Percentiles rank a stretch among this genome's conserved stretches.
phyloP scores from a whole-genome alignment of 768 basidiomycete species.

The Tephrocybe sp. region DNA sequence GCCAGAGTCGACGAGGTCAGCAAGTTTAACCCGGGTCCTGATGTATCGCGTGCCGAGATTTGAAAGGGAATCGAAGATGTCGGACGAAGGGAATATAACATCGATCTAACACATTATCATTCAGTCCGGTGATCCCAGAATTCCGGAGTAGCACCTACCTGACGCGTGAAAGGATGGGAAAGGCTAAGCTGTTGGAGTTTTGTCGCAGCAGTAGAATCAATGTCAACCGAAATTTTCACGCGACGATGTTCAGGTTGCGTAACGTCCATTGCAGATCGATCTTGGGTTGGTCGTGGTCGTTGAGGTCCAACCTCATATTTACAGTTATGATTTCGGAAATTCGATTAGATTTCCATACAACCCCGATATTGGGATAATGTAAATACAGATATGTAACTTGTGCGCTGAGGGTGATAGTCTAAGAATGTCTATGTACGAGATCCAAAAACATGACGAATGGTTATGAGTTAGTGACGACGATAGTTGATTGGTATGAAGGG shows the following conservation, averaged over 20 bases:
- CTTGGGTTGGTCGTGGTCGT: not conserved
- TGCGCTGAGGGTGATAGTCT: constrained; percentile 11
- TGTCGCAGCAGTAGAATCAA: constrained; percentile 14
- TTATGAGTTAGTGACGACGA: constrained; percentile 3
- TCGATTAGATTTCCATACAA: constrained; percentile 14
- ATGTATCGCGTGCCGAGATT: constrained; percentile 44
- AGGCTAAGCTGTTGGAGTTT: constrained; percentile 34
- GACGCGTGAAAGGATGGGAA: constrained; percentile 53
- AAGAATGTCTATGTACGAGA: constrained; percentile 15
- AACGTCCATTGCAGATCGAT: not conserved
- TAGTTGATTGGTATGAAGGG: constrained; percentile 13
- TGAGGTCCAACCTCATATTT: not conserved
- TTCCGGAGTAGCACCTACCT: constrained; percentile 30
- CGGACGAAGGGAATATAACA: constrained; percentile 53
- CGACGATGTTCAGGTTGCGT: constrained; percentile 20
- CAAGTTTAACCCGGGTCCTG: constrained; percentile 42
- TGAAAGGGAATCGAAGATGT: constrained; percentile 38
- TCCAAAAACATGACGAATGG: constrained; percentile 6
- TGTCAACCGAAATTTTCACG: constrained; percentile 19
- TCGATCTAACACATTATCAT: constrained; percentile 48
- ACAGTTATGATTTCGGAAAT: not conserved
- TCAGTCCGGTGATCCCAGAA: not conserved
- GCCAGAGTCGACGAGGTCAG: constrained; percentile 33
- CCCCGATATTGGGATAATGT: not conserved
- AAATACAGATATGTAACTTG: constrained; percentile 14